Evolutionary conservation across 352 stramenopile species (phyloP).

Genomic region (Globisporangium ultimum): DNA sequence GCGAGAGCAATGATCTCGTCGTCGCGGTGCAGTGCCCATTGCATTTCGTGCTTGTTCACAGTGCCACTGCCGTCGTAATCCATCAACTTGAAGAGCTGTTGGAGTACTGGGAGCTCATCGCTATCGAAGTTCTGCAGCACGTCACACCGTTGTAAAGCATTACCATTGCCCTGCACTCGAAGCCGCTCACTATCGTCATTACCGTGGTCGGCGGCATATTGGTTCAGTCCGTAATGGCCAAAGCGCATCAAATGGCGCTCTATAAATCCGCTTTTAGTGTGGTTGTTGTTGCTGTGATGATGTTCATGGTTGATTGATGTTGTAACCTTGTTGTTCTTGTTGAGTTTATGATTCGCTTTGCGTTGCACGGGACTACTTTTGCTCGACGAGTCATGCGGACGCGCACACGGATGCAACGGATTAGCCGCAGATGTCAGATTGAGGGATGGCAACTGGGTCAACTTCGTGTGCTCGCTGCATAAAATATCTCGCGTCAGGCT

Average conservation of each 20-base stretch:
- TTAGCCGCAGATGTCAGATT: background rate
- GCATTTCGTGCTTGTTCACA: slow-evolving; percentile 60
- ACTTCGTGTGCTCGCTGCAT: slow-evolving; percentile 37
- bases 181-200: slow-evolving; percentile 3
- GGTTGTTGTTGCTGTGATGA: slow-evolving; percentile 8
- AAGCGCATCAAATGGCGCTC: slow-evolving; percentile 10
- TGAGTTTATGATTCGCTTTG: slow-evolving; percentile 9
- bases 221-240: background rate
- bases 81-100: slow-evolving; percentile 54
- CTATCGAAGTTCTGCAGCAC: slow-evolving; percentile 23
- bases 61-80: slow-evolving; percentile 62
- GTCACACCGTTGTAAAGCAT: too few relatives aligned
- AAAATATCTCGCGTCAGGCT: slow-evolving; percentile 53
- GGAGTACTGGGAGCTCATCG: slow-evolving; percentile 35
- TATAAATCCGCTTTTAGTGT: background rate
- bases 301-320: background rate
- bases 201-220: slow-evolving; percentile 1
- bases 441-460: slow-evolving; percentile 50
- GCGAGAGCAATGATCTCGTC: slow-evolving; percentile 48
- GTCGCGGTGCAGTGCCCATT: slow-evolving; percentile 62
- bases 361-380: background rate
- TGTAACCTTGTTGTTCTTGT: too few relatives aligned
- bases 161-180: background rate
- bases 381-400: too few relatives aligned
- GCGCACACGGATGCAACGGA: too few relatives aligned